Percentiles rank a stretch among this genome's conserved stretches.
Evolutionary conservation across 352 stramenopile genomes (phyloP).

Genomic region (Albugo candida): DNA sequence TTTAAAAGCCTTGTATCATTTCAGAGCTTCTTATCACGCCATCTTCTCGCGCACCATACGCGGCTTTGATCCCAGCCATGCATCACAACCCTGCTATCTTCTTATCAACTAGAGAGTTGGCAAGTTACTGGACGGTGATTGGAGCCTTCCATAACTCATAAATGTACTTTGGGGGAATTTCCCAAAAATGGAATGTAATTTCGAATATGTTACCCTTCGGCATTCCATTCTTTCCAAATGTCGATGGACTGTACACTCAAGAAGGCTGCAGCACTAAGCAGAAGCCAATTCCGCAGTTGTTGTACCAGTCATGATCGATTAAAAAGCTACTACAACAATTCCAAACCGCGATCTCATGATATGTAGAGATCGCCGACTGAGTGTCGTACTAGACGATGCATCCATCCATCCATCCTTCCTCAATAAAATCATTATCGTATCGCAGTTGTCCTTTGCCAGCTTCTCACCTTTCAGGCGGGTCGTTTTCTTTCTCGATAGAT

Average conservation of each 20-base stretch:
- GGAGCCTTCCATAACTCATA: slow-evolving; percentile 95
- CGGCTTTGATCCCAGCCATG: slow-evolving; percentile 74
- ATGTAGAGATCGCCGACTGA: slow-evolving; percentile 90
- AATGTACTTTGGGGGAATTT: slow-evolving; percentile 92
- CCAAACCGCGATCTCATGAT: slow-evolving; percentile 82
- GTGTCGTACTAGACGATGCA: slow-evolving; percentile 82
- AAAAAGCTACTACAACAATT: slow-evolving; percentile 85
- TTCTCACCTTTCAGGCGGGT: slow-evolving; percentile 86
- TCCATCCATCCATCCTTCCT: slow-evolving; percentile 79
- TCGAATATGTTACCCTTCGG: slow-evolving; percentile 83
- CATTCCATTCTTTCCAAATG: slow-evolving; percentile 92
- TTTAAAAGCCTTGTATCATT: too few species aligned
- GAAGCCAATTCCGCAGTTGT: slow-evolving; percentile 98
- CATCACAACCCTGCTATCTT: slow-evolving; percentile 82
- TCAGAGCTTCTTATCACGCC: too few species aligned
- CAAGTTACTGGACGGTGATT: slow-evolving; percentile 73
- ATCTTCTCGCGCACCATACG: slow-evolving; percentile 50
- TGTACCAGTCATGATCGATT: slow-evolving; percentile 91
- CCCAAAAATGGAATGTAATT: slow-evolving; percentile 83
- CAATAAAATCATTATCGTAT: slow-evolving; percentile 92
- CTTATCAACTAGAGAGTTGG: slow-evolving; percentile 73
- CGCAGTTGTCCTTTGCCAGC: slow-evolving; percentile 76
- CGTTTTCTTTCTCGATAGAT: slow-evolving; percentile 49
- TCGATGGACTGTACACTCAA: slow-evolving; percentile 92
- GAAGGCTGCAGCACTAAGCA: slow-evolving; percentile 87